These are phyloP conservation scores for Penicillium steckii DNA, from an alignment of 495 filamentous ascomycete species.

Conservation along the genomic window DNA sequence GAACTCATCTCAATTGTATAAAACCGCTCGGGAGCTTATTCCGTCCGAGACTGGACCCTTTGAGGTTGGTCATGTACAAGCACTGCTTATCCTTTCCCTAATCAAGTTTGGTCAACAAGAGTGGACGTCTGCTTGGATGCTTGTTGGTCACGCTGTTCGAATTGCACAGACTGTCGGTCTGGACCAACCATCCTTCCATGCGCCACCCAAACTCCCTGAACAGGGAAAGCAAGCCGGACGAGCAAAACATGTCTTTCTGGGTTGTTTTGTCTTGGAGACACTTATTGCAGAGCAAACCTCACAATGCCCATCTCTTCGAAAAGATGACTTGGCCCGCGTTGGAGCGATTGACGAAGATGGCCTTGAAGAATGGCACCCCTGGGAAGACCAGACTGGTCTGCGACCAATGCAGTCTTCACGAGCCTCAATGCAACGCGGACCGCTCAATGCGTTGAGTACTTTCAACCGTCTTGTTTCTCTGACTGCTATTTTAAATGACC, in stretches of 20 bases:
- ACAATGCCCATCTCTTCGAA: constrained; percentile 50
- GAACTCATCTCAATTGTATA: constrained; percentile 45
- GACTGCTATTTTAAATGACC: constrained; percentile 43
- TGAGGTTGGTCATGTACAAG: constrained; percentile 61
- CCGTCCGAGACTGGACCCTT: constrained; percentile 52
- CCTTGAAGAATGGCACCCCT: constrained; percentile 70
- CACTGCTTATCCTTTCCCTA: constrained; percentile 59
- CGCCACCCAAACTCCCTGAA: constrained; percentile 9
- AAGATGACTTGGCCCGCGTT: constrained; percentile 43
- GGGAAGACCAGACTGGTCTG: constrained; percentile 48
- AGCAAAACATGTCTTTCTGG: constrained; percentile 53
- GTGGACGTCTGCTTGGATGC: constrained; percentile 54
- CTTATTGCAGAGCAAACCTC: constrained; percentile 54
- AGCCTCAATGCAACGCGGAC: constrained; percentile 44
- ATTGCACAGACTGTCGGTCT: constrained; percentile 49
- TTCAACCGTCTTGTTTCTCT: constrained; percentile 56
- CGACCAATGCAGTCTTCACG: constrained; percentile 33
- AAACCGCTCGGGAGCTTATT: constrained; percentile 53
- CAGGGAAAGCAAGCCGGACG: constrained; percentile 27
- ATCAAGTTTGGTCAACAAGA: constrained; percentile 56
- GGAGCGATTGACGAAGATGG: constrained; percentile 58
- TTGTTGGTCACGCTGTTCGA: constrained; percentile 60
- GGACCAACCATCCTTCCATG: constrained; percentile 17
- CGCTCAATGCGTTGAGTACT: constrained; percentile 56
- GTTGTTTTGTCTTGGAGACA: constrained; percentile 65